These are phyloP conservation scores for Trichoderma erinaceum DNA, from an alignment of 495 filamentous ascomycete genomes.

Conservation along the genomic window DNA sequence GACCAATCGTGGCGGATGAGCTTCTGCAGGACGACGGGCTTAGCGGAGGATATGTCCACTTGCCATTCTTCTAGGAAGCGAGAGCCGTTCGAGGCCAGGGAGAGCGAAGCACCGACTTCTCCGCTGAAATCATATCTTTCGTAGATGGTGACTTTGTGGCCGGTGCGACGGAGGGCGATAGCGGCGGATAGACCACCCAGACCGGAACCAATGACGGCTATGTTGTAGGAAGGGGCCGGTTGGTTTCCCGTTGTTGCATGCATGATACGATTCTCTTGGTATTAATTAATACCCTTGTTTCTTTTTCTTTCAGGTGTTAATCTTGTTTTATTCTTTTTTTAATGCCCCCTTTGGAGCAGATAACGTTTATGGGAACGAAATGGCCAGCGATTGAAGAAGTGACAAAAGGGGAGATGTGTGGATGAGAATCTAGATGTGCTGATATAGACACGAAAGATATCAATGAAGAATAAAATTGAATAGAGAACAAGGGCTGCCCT, in stretches of 20 bases:
- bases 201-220: constrained; percentile 44
- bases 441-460: not conserved
- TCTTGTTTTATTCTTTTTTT: not conserved
- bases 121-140: constrained; percentile 42
- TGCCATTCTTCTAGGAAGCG: constrained; percentile 40
- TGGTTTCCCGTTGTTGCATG: not conserved
- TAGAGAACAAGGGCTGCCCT: no score
- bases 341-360: no score
- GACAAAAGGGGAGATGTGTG: not conserved
- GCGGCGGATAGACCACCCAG: constrained; percentile 45
- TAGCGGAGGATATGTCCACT: constrained; percentile 33
- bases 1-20: constrained; percentile 42
- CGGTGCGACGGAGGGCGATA: constrained; percentile 37
- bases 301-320: not conserved
- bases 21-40: constrained; percentile 42
- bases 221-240: constrained; percentile 18
- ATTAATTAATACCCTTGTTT: not conserved
- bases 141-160: constrained; percentile 46
- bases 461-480: not conserved
- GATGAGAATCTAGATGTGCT: no score
- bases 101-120: constrained; percentile 46
- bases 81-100: constrained; percentile 41
- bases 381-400: not conserved
- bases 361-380: not conserved
- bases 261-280: not conserved